These are phyloP conservation scores for Cyclotella atomus DNA, from an alignment of 108 stramenopile species.

Conservation along the genomic window DNA sequence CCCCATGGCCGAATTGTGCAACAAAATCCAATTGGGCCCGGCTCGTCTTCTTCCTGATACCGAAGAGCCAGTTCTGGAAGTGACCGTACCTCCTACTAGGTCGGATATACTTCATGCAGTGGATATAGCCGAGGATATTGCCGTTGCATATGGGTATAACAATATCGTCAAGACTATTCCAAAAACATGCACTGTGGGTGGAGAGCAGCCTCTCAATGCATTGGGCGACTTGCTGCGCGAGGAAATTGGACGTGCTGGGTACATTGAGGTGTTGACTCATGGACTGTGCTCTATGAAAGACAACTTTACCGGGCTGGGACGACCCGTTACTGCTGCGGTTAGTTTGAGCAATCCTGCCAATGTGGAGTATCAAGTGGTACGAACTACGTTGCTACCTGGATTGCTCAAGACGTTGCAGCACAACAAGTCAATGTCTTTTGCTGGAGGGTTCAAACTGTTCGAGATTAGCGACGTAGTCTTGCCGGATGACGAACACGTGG, in stretches of 20 bases:
- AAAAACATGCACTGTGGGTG: slow-evolving; percentile 81
- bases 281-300: slow-evolving; percentile 92
- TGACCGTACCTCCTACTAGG: slow-evolving; percentile 97
- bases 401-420: slow-evolving; percentile 94
- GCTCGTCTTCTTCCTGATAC: slow-evolving; percentile 67
- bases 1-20: slow-evolving; percentile 85
- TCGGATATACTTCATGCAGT: slow-evolving; percentile 97
- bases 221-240: slow-evolving; percentile 95
- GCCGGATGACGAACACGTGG: slow-evolving; percentile 82
- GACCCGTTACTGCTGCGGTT: no score
- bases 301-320: slow-evolving; percentile 89
- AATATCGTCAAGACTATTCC: slow-evolving; percentile 93
- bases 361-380: slow-evolving; percentile 96
- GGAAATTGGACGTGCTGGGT: no score
- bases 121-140: slow-evolving; percentile 99
- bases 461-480: slow-evolving; percentile 97
- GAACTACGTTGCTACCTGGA: slow-evolving; percentile 96
- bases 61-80: slow-evolving; percentile 77
- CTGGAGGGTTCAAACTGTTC: slow-evolving; percentile 88
- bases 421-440: slow-evolving; percentile 87
- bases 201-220: slow-evolving; percentile 88
- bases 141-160: slow-evolving; percentile 99
- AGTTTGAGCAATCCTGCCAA: slow-evolving; percentile 99
- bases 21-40: slow-evolving; percentile 97
- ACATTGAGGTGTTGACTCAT: slow-evolving; percentile 92